Evolutionary conservation across 805 yeast species (phyloP), one percentile per base, ranked within the genome.

Genomic region (Sugiyamaella marilandica): DNA sequence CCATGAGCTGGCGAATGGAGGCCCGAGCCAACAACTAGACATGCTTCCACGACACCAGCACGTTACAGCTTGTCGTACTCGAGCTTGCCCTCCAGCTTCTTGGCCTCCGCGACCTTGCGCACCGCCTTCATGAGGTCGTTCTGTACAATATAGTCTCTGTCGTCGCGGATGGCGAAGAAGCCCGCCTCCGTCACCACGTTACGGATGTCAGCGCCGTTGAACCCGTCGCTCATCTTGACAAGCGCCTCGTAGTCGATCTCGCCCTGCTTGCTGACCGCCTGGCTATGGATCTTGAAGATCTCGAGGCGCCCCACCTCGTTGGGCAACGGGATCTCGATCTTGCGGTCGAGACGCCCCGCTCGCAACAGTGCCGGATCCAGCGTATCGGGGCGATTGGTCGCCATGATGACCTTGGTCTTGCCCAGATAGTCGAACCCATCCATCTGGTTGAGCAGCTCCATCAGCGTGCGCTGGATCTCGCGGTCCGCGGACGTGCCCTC

Each of bases 401-500:
- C 99, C 99, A 92, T 92, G 65, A 92, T 92, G 50, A 92, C 90
- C 74, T 92, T 92, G 1, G 99, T 92, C 71, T 90, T 96, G 26
- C 99, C 99, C 65, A 92, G 78, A 54, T 89, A 86, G 69, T 92
- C 98, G 70, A 92, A 92, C 55, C 99, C 99, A 70, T 92, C 99
- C 98, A 92, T 91, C 73, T 94, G 98, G 68, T 92, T 92, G 63
- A 92, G 79, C 66, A 92, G 76, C 72, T 92, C 99, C 98, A 92
- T 91, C 67, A 92, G 77, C 2, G 98, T 92, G 74, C 99, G 85
- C 75, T 92, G 99, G 67, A 92, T 92, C 71, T 92, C 99, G 72
- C 99, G 85, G 73, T 92, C 99, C 2, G 99, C 98, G 8, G 96
- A 87, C 1, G 98, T 92, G 73, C 99, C 99, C 71, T 92, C 99